Conservation (phyloP, 768 basidiomycete genomes). For the Russula brevipes region DNA sequence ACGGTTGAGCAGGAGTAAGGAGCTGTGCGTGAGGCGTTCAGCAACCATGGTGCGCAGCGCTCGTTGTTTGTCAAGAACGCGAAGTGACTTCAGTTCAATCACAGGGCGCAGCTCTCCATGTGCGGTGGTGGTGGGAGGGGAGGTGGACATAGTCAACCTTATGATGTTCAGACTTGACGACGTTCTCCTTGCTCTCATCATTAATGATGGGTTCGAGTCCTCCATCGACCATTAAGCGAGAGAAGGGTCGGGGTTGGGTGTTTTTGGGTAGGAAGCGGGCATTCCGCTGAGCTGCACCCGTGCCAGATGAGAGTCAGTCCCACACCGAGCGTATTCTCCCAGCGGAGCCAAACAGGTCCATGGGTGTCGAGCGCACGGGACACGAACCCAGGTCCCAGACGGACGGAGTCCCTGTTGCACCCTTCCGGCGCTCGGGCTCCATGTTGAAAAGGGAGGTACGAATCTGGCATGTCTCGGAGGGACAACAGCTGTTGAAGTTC, state of each 20-base stretch:
- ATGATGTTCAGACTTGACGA: constrained; percentile 30
- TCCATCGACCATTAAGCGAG: constrained; percentile 59
- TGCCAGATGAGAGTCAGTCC: too few relatives aligned
- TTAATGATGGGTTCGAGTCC: constrained; percentile 50
- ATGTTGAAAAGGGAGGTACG: too few relatives aligned
- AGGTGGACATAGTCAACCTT: constrained; percentile 42
- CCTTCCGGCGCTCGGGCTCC: too few relatives aligned
- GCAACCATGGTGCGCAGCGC: constrained; percentile 78
- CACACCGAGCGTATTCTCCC: too few relatives aligned
- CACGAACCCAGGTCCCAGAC: too few relatives aligned
- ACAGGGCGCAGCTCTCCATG: constrained; percentile 84
- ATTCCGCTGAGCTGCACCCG: too few relatives aligned
- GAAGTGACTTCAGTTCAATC: constrained; percentile 89
- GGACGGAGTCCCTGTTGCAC: too few relatives aligned
- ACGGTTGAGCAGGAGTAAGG: constrained; percentile 86
- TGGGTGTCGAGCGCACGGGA: too few relatives aligned
- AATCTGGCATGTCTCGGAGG: too few relatives aligned
- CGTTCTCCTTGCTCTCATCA: constrained; percentile 34
- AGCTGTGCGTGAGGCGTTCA: constrained; percentile 80
- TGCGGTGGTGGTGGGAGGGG: constrained; percentile 41
- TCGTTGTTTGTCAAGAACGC: constrained; percentile 88
- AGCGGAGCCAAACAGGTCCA: too few relatives aligned
- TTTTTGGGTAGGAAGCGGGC: constrained; percentile 22
- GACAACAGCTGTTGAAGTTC: too few relatives aligned
- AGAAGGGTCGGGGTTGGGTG: constrained; percentile 25